Base-by-base conservation (phyloP, 163 green algal genomes). In the Coccomyxa subellipsoidea region DNA sequence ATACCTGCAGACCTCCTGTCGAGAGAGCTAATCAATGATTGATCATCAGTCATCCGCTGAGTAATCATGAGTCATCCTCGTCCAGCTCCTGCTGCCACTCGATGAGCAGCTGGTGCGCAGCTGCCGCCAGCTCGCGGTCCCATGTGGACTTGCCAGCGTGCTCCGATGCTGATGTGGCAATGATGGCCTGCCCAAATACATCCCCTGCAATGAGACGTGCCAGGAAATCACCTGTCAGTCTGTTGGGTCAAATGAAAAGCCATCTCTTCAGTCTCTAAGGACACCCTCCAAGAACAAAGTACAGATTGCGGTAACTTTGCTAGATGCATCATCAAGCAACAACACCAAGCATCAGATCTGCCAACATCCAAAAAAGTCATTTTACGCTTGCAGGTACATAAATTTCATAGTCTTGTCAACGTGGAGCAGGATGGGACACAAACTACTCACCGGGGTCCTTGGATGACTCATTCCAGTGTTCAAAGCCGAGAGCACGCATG, bases 401-500 rank as follows among this genome's bases (percentile, higher is more conserved):
- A n/a, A n/a, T n/a, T n/a, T n/a, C n/a, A n/a, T n/a, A n/a, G n/a
- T n/a, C n/a, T n/a, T n/a, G n/a, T n/a, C n/a, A n/a, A n/a, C n/a
- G n/a, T n/a, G n/a, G n/a, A n/a, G n/a, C n/a, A n/a, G n/a, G n/a
- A n/a, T n/a, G n/a, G n/a, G n/a, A n/a, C n/a, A n/a, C n/a, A n/a
- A n/a, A n/a, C n/a, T n/a, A n/a, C n/a, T n/a, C n/a, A n/a, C n/a
- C n/a, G 21, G 47, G 23, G 47, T 12, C 47, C 15, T 18, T 59
- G 47, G 47, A 59, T 2, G 47, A 8, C 47, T 59, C 47, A 18
- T 73, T 73, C 29, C 66, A 73, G 66, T 12, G 10, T 8, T 73
- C 66, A 73, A 73, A 77, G 70, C 70, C 70, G 27, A 77, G 70
- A 7, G 70, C 70, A 6, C 18, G 34, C 70, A 77, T 77, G 70